Evolutionary conservation across 2,329 filamentous ascomycete species (phyloP), one percentile per base, ranked within the genome.

Genomic region (Stachybotrys echinatus): DNA sequence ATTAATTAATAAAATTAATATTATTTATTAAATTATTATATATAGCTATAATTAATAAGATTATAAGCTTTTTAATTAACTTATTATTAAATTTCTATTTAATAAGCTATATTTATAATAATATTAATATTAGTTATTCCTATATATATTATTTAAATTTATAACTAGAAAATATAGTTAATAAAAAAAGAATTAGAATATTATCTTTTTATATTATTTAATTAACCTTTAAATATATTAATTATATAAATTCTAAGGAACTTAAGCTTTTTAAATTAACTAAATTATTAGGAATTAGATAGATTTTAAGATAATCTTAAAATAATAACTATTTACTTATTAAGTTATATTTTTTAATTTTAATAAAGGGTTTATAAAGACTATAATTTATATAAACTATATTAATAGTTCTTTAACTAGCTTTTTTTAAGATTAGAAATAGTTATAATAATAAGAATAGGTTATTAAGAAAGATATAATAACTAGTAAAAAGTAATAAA

Each of bases 201-300:
- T 49, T 57, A 54, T 57, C 53, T 12, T 57, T 54, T 50, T 38
- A 57, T 14, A 39, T 39, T 21, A 57, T 49, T 49, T 55, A 20
- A 23, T 52, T 49, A 18, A 51, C 47, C 50, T 51, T 45, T 31
- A 42, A 27, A 42, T 50, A 31, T 42, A 23, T 23, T 52, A 51
- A 48, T 18, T 50, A 51, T 47, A 39, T 10, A 34, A 43, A 42
- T 40, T 7, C 38, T 17, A 40, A 12, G 27, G 27, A 6, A 40
- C 4, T n/a, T 18, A 40, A 40, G 38, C 38, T 40, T 40, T n/a
- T n/a, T n/a, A 20, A 4, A 10, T n/a, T 20, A 7, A 40, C 18
- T 40, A 7, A 14, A 10, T 40, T 40, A 4, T n/a, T 7, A 20
- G 38, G 38, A 10, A n/a, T n/a, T n/a, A n/a, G n/a, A n/a, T n/a